Percentiles rank a stretch among this genome's conserved stretches.
Conservation (phyloP, 2,329 filamentous ascomycete genomes). For the Helotiales sp. region DNA sequence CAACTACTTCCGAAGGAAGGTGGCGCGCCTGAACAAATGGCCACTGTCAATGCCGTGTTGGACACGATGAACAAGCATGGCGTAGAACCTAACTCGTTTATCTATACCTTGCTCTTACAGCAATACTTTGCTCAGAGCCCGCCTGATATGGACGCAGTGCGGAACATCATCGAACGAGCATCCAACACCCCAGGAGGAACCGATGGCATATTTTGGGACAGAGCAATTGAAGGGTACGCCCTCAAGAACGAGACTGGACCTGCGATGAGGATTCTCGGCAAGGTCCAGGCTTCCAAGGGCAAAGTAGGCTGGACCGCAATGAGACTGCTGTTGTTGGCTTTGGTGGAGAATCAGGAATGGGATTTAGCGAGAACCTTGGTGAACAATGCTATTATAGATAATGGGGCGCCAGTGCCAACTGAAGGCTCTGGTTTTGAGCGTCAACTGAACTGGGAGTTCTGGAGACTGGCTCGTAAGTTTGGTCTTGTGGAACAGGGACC, state of each 20-base stretch:
- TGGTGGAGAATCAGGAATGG: constrained; percentile 41
- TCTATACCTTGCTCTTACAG: constrained; percentile 76
- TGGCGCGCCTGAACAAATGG: constrained; percentile 39
- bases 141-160: constrained; percentile 64
- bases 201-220: constrained; percentile 70
- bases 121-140: constrained; percentile 65
- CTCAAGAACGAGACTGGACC: constrained; percentile 53
- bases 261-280: constrained; percentile 56
- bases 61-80: constrained; percentile 62
- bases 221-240: constrained; percentile 71
- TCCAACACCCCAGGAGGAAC: constrained; percentile 43
- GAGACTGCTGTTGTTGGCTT: constrained; percentile 36
- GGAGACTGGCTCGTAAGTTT: constrained; percentile 37
- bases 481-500: constrained; percentile 26
- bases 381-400: constrained; percentile 35
- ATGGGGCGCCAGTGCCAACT: constrained; percentile 29
- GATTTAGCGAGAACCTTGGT: constrained; percentile 41
- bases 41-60: constrained; percentile 64
- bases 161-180: constrained; percentile 60
- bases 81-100: constrained; percentile 62
- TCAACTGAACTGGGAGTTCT: constrained; percentile 39
- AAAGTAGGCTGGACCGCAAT: constrained; percentile 38
- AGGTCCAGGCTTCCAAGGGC: constrained; percentile 44
- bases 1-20: constrained; percentile 53
- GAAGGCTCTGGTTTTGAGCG: constrained; percentile 35